A percentile compares a stretch with the other conserved stretches of the same genome.
phyloP scores from a whole-genome alignment of 495 filamentous ascomycete genomes.

The Xylaria flabelliformis region DNA sequence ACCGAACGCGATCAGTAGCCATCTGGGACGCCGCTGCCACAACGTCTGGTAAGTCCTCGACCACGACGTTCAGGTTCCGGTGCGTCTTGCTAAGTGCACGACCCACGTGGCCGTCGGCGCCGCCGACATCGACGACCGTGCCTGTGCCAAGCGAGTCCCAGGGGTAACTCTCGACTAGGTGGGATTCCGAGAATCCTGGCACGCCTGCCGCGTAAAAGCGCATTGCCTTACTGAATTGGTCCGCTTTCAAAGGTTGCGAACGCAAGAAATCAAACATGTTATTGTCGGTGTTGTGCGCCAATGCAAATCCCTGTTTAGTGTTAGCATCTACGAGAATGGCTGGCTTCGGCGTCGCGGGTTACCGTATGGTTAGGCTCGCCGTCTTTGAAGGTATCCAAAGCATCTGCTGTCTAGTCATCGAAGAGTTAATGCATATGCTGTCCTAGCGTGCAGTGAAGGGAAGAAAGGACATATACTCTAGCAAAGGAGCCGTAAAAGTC shows the following conservation, averaged over 20 bases:
- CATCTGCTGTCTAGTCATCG: conserved; percentile 27
- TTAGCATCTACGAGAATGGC: background rate
- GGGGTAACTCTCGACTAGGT: conserved; percentile 27
- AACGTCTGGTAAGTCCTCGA: conserved; percentile 37
- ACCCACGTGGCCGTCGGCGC: conserved; percentile 23
- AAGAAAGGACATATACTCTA: background rate
- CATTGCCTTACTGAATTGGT: conserved; percentile 28
- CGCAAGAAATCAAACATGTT: conserved; percentile 20
- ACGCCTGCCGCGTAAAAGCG: conserved; percentile 8
- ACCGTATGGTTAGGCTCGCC: conserved; percentile 41
- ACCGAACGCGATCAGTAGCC: conserved; percentile 29
- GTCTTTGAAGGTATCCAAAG: conserved; percentile 31
- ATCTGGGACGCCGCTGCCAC: conserved; percentile 34
- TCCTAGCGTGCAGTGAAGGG: too few relatives aligned
- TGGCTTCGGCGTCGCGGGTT: background rate
- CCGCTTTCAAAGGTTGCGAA: conserved; percentile 9
- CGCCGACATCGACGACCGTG: conserved; percentile 43
- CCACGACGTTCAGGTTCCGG: conserved; percentile 22
- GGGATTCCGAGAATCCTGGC: conserved; percentile 15
- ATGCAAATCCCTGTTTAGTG: conserved; percentile 34
- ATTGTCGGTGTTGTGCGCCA: conserved; percentile 31
- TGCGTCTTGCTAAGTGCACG: conserved; percentile 15
- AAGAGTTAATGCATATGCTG: too few relatives aligned
- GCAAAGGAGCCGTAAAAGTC: background rate
- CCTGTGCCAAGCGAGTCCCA: conserved; percentile 25